These are phyloP conservation scores for Panus rudis DNA, from an alignment of 768 basidiomycete genomes.

Conservation along the genomic window DNA sequence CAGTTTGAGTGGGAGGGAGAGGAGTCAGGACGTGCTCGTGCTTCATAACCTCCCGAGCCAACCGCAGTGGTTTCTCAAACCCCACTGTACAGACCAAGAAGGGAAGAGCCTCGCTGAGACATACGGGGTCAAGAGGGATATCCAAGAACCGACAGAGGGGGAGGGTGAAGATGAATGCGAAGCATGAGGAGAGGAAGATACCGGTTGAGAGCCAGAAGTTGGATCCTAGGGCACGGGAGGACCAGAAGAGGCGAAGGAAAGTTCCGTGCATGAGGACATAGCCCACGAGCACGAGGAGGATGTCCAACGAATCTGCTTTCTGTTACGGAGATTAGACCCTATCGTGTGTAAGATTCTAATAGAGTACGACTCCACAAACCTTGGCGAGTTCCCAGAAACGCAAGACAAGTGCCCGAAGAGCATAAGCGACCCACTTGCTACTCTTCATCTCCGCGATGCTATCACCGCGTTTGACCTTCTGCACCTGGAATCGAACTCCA, in stretches of 20 bases:
- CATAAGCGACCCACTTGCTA: slow-evolving; percentile 87
- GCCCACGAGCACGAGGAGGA: slow-evolving; percentile 86
- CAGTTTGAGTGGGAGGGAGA: background rate
- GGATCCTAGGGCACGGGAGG: slow-evolving; percentile 79
- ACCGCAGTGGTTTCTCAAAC: slow-evolving; percentile 93
- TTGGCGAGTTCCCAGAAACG: slow-evolving; percentile 86
- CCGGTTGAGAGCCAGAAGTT: slow-evolving; percentile 68
- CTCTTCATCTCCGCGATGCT: slow-evolving; percentile 70
- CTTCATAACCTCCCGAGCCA: slow-evolving; percentile 84
- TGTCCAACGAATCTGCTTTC: slow-evolving; percentile 95
- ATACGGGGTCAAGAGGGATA: slow-evolving; percentile 89
- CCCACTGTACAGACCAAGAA: slow-evolving; percentile 98
- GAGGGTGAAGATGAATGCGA: slow-evolving; percentile 80
- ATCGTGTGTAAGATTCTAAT: background rate
- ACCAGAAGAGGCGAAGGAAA: slow-evolving; percentile 85
- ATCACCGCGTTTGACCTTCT: slow-evolving; percentile 37
- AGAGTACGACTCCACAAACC: slow-evolving; percentile 33
- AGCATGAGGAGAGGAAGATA: slow-evolving; percentile 72
- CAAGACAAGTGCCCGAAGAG: slow-evolving; percentile 61
- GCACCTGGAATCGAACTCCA: slow-evolving; percentile 44
- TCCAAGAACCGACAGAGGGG: slow-evolving; percentile 71
- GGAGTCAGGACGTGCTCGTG: slow-evolving; percentile 49
- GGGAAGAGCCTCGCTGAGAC: slow-evolving; percentile 90
- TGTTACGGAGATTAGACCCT: slow-evolving; percentile 21
- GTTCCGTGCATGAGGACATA: slow-evolving; percentile 95